Conservation (phyloP, 2,329 filamentous ascomycete species). For the Penicillium hordei region DNA sequence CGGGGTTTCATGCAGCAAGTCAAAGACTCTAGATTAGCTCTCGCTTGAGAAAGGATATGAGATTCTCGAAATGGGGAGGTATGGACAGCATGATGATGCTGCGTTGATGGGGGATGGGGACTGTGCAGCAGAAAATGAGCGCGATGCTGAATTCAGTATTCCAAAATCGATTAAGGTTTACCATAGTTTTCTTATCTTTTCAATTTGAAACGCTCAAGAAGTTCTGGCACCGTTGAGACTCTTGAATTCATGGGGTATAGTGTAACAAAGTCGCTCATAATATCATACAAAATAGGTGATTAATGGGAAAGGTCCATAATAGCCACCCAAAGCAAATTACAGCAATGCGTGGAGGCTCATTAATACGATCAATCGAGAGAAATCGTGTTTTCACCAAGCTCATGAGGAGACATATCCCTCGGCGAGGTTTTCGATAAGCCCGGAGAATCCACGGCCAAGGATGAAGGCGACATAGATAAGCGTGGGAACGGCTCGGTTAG, state of each 20-base stretch:
- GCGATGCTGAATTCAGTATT: background rate
- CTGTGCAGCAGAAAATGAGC: background rate
- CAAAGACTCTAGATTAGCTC: background rate
- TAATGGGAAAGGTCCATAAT: background rate
- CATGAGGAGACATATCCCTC: constrained; percentile 9
- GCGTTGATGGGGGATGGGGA: background rate
- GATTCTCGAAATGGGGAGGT: no score
- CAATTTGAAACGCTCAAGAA: background rate
- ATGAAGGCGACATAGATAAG: constrained; percentile 18
- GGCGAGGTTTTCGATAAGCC: constrained; percentile 8
- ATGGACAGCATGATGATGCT: background rate
- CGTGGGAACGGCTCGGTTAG: constrained; percentile 38
- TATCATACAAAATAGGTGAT: constrained; percentile 10
- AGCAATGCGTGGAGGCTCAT: background rate
- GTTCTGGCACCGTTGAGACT: background rate
- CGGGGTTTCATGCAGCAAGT: background rate
- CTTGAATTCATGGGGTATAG: constrained; percentile 10
- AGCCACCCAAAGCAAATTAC: background rate
- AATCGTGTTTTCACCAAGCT: background rate
- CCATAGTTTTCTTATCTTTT: background rate
- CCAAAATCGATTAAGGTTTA: background rate
- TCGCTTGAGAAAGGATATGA: background rate
- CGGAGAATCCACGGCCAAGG: constrained; percentile 6
- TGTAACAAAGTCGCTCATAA: constrained; percentile 8
- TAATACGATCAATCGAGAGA: background rate